Evolutionary conservation across 2,329 filamentous ascomycete species (phyloP).

Genomic region (Setomelanomma holmii): DNA sequence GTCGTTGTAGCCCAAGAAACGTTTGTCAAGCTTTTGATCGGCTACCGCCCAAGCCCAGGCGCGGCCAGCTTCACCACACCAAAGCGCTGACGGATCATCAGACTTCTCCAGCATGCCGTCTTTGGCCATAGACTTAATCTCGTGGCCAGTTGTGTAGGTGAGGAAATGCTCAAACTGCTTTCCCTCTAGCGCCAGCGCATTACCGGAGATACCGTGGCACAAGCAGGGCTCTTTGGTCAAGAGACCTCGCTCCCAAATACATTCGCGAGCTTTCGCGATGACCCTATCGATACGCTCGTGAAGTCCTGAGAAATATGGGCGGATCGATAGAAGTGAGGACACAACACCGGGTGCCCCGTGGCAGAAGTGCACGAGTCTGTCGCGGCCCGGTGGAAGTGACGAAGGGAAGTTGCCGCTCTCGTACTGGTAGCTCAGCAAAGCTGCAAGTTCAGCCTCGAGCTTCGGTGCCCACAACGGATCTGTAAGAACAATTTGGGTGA

Average conservation of each 20-base stretch:
- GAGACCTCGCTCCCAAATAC: constrained; percentile 64
- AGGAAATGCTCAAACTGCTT: constrained; percentile 64
- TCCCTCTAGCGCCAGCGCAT: constrained; percentile 64
- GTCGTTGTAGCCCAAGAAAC: constrained; percentile 59
- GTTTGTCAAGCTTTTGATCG: constrained; percentile 55
- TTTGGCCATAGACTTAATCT: constrained; percentile 61
- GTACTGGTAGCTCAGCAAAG: constrained; percentile 66
- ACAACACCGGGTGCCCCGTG: constrained; percentile 72
- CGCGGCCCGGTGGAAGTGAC: constrained; percentile 57
- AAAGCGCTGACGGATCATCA: constrained; percentile 58
- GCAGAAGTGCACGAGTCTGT: constrained; percentile 68
- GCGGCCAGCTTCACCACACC: constrained; percentile 58
- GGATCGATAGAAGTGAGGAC: constrained; percentile 63
- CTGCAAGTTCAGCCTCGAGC: constrained; percentile 61
- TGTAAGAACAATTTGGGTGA: constrained; percentile 71
- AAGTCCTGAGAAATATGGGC: constrained; percentile 63
- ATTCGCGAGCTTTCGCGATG: constrained; percentile 59
- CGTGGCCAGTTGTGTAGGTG: constrained; percentile 63
- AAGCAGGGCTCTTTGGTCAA: constrained; percentile 70
- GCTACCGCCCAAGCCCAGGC: constrained; percentile 58
- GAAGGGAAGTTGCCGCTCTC: constrained; percentile 70
- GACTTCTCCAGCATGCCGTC: constrained; percentile 61
- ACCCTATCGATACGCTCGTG: constrained; percentile 61
- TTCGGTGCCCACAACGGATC: constrained; percentile 62
- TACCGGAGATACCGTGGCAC: constrained; percentile 71